Conservation (phyloP, 2,329 filamentous ascomycete genomes). For the Mycosphaerella arachidis region DNA sequence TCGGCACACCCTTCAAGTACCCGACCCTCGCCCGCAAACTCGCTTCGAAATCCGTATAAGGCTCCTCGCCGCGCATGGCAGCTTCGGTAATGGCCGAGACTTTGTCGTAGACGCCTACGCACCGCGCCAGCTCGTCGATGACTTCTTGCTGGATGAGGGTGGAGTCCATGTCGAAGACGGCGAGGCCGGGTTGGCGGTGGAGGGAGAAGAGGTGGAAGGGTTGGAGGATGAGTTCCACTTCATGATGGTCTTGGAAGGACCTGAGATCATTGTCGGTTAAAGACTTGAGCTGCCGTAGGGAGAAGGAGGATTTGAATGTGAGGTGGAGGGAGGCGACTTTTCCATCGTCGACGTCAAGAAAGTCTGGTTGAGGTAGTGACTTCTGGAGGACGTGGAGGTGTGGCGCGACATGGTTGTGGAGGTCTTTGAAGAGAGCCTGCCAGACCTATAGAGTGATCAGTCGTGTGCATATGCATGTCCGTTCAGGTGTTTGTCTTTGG, state of each 20-base stretch:
- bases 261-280: conserved; percentile 10
- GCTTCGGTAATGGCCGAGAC: conserved; percentile 86
- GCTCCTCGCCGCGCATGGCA: conserved; percentile 83
- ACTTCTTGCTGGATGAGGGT: conserved; percentile 97
- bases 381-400: not conserved
- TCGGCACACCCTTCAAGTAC: conserved; percentile 75
- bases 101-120: conserved; percentile 62
- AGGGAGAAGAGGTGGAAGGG: conserved; percentile 17
- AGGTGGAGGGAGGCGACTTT: conserved; percentile 8
- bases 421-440: not conserved
- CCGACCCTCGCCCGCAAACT: conserved; percentile 76
- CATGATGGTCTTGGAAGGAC: conserved; percentile 4
- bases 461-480: not conserved
- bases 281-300: conserved; percentile 13
- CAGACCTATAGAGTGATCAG: not conserved
- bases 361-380: not conserved
- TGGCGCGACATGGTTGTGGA: not conserved
- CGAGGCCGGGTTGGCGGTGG: conserved; percentile 53
- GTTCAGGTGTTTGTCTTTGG: not conserved
- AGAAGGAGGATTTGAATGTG: not conserved
- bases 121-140: conserved; percentile 87
- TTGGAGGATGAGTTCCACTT: conserved; percentile 23
- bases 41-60: conserved; percentile 72
- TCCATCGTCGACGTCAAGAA: not conserved
- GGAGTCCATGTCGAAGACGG: conserved; percentile 98